phyloP scores from a whole-genome alignment of 495 filamentous ascomycete species.

The Astrothelium subdiscretum region DNA sequence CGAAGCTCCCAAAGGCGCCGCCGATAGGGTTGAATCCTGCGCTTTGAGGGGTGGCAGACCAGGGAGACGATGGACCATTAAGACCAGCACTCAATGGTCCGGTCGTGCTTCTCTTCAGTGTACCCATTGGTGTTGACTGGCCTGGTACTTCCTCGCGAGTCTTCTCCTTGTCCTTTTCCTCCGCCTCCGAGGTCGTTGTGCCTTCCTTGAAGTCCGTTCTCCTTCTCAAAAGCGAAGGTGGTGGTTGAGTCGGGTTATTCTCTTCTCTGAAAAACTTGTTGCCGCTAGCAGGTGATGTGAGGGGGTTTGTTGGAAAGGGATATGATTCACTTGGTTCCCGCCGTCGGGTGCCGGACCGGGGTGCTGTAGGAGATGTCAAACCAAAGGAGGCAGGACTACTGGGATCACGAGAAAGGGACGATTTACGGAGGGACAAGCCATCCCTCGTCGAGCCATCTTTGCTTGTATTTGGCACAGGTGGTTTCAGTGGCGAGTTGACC shows the following conservation, averaged over 20 bases:
- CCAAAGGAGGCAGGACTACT: constrained; percentile 36
- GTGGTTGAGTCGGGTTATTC: constrained; percentile 45
- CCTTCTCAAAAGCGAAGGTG: constrained; percentile 57
- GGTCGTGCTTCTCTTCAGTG: constrained; percentile 61
- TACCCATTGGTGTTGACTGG: constrained; percentile 44
- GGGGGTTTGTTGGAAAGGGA: constrained; percentile 38
- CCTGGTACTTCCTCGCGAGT: constrained; percentile 33
- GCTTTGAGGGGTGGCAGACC: constrained; percentile 49
- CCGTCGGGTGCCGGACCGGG: constrained; percentile 61
- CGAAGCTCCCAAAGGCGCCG: constrained; percentile 77
- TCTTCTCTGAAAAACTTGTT: constrained; percentile 51
- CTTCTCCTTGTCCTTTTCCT: constrained; percentile 38
- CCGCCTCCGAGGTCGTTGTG: constrained; percentile 23
- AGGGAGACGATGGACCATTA: constrained; percentile 52
- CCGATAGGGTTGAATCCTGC: constrained; percentile 60
- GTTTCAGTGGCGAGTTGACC: constrained; percentile 88
- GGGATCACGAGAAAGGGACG: constrained; percentile 54
- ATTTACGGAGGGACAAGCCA: constrained; percentile 52
- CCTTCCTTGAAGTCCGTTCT: constrained; percentile 56
- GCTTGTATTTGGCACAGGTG: constrained; percentile 54
- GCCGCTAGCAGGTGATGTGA: constrained; percentile 38
- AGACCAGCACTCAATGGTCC: constrained; percentile 42
- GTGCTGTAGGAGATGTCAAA: constrained; percentile 49
- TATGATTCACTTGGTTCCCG: constrained; percentile 77
- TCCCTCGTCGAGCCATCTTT: constrained; percentile 56